These are phyloP conservation scores for Epicoccum nigrum DNA, from an alignment of 2,329 filamentous ascomycete species.

Conservation along the genomic window DNA sequence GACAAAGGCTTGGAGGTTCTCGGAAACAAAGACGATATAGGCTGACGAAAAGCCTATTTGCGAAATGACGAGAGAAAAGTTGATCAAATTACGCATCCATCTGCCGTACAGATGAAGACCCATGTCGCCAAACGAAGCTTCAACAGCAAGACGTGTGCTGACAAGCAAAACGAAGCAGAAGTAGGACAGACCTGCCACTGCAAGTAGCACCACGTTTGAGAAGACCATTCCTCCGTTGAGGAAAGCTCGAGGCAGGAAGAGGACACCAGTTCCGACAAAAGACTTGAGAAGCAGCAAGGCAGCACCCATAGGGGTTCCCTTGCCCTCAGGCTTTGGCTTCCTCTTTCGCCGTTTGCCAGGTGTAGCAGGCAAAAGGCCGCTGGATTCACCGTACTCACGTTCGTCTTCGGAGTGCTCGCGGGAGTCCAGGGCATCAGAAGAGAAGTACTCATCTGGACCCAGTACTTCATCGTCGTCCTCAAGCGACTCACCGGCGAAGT, in stretches of 20 bases:
- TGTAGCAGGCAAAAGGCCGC: slow-evolving; percentile 69
- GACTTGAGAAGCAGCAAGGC: slow-evolving; percentile 90
- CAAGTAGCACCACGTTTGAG: slow-evolving; percentile 87
- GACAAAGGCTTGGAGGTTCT: slow-evolving; percentile 94
- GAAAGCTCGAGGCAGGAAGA: slow-evolving; percentile 91
- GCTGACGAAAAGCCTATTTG: slow-evolving; percentile 94
- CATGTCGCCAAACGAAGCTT: slow-evolving; percentile 97
- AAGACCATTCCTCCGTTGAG: slow-evolving; percentile 98
- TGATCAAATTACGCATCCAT: slow-evolving; percentile 86
- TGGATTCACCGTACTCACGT: slow-evolving; percentile 84
- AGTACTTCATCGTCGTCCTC: slow-evolving; percentile 95
- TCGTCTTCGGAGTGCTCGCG: slow-evolving; percentile 61
- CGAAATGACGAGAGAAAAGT: slow-evolving; percentile 90
- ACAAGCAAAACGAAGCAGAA: slow-evolving; percentile 97
- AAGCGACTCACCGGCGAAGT: slow-evolving; percentile 95
- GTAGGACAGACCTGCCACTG: slow-evolving; percentile 85
- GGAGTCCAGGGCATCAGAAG: slow-evolving; percentile 71
- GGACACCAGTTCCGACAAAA: slow-evolving; percentile 93
- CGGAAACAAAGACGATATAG: slow-evolving; percentile 95
- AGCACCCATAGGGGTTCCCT: slow-evolving; percentile 78
- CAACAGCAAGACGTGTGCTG: slow-evolving; percentile 80
- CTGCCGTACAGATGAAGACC: slow-evolving; percentile 89
- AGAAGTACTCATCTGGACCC: slow-evolving; percentile 88
- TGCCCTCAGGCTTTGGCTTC: slow-evolving; percentile 79
- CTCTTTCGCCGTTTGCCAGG: slow-evolving; percentile 72